A percentile compares a stretch with the other conserved stretches of the same genome.
phyloP scores from a whole-genome alignment of 164 flowering plant genomes.

The Vitis vinifera region ASM3070453v1 NC_081810.1:1699001-1699500 shows the following conservation, averaged over 20 bases:
- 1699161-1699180: slow-evolving; percentile 17
- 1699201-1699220: slow-evolving; percentile 7
- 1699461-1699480: slow-evolving; percentile 28
- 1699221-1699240: slow-evolving; percentile 27
- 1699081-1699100: background rate
- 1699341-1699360: slow-evolving; percentile 37
- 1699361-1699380: slow-evolving; percentile 37
- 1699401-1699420: slow-evolving; percentile 44
- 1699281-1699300: slow-evolving; percentile 23
- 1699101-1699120: slow-evolving; percentile 2
- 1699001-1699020: slow-evolving; percentile 16
- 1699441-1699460: background rate
- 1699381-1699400: slow-evolving; percentile 7
- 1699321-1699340: slow-evolving; percentile 35
- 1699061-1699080: background rate
- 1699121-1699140: slow-evolving; percentile 23
- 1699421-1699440: slow-evolving; percentile 24
- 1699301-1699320: background rate
- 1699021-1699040: slow-evolving; percentile 35
- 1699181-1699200: background rate
- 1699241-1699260: slow-evolving; percentile 11
- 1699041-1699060: slow-evolving; percentile 27
- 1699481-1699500: slow-evolving; percentile 28
- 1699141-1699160: slow-evolving; percentile 23
- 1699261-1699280: slow-evolving; percentile 36